Base-by-base conservation (phyloP, 345 rosid species). In the Pistacia vera region DNA sequence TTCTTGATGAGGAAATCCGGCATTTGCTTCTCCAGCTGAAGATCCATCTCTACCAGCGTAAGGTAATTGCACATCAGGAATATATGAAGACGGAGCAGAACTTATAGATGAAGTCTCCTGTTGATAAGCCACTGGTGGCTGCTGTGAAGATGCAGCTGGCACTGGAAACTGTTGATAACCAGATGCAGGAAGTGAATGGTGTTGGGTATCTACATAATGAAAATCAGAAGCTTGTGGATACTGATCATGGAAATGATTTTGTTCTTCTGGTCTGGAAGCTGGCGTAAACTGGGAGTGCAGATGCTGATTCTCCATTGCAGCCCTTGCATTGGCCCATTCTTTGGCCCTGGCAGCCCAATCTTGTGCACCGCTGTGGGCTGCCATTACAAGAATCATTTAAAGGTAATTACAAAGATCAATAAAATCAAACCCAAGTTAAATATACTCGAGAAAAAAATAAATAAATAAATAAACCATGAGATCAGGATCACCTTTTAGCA, bases 341-440 rank as follows among this genome's bases (percentile, higher is more conserved):
- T 88, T 91, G 22, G 99, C 99, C 87, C 86, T 92, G 55, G 97
- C 96, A 83, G 90, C 98, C 99, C 99, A 97, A 67, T 97, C 97
- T 80, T 94, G 97, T 55, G 59, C 81, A 77, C 84, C 85, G 77
- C 81, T 88, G 57, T 83, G 88, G 66, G 81, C 96, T 86, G 87
- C 71, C 65, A 76, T 66, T 48, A 78, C 68, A 48, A 69, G 65
- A 51, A 75, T 49, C 51, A 66, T 66, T 71, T 38, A 33, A 30
- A 68, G 46, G 60, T 52, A 41, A 33, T 51, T 68, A 73, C 70
- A 52, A 72, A 69, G 33, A 75, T 36, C 57, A 71, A 55, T 71
- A 77, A 77, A 69, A 48, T 60, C 7, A 62, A 30, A 78, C 65
- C 71, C 71, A 25, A 38, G 57, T 28, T 11, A 36, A 72, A 78